phyloP scores from a whole-genome alignment of 2,329 filamentous ascomycete genomes.

The Colletotrichum coccodes region DNA sequence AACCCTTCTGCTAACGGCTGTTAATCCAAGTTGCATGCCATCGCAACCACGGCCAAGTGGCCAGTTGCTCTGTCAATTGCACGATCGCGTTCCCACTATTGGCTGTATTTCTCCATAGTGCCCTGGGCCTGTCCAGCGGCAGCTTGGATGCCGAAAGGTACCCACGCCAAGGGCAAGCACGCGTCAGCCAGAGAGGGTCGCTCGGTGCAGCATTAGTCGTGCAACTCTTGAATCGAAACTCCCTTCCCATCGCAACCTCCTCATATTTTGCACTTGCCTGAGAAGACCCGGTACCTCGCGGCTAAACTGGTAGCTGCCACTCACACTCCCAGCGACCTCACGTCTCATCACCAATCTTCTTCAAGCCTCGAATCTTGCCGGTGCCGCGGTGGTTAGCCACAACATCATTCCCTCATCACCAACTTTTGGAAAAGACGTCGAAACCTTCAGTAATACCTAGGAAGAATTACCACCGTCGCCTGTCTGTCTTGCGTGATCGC shows the following conservation, averaged over 20 bases:
- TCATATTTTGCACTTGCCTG: not conserved
- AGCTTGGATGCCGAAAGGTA: conserved; percentile 24
- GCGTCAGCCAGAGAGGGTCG: conserved; percentile 33
- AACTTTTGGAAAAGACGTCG: not conserved
- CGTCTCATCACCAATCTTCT: not conserved
- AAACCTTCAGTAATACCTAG: not conserved
- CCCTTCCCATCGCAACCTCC: conserved; percentile 12
- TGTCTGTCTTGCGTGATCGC: not conserved
- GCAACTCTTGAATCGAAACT: conserved; percentile 9
- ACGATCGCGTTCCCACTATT: not conserved
- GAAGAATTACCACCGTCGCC: not conserved
- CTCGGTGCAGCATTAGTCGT: conserved; percentile 25
- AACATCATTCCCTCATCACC: not conserved
- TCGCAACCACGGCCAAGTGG: conserved; percentile 6
- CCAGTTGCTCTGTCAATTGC: conserved; percentile 29
- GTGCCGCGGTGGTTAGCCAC: not conserved
- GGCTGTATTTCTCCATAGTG: not conserved
- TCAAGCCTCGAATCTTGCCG: not conserved
- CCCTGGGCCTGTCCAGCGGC: conserved; percentile 16
- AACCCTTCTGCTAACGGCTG: not conserved
- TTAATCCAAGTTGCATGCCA: conserved; percentile 13
- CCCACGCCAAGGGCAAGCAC: conserved; percentile 31
- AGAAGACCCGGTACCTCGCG: not conserved
- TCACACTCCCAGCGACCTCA: not conserved
- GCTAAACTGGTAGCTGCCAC: no score